Percentiles rank a stretch among this genome's conserved stretches.
These are phyloP conservation scores for Mucor velutinosus DNA, from an alignment of 371 early-diverging fungal species.

Conservation along the genomic window DNA sequence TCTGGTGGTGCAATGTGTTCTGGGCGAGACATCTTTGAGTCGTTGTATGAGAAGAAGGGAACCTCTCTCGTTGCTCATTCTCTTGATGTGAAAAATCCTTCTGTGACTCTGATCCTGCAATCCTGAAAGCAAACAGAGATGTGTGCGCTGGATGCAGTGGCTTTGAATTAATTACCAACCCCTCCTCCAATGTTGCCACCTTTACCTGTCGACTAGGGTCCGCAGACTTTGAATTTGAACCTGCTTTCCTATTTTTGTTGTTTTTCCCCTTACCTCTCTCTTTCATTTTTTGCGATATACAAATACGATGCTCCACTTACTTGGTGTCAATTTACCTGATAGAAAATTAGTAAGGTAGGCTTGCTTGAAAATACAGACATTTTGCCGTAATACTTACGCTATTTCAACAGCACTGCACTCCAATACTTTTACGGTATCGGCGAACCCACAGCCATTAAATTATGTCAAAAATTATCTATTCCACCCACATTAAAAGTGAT, in stretches of 20 bases:
- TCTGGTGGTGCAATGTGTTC: slow-evolving; percentile 97
- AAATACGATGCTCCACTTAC: slow-evolving; percentile 77
- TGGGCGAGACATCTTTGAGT: slow-evolving; percentile 81
- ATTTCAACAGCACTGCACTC: slow-evolving; percentile 50
- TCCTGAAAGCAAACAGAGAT: background rate
- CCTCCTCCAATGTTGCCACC: background rate
- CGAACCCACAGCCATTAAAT: slow-evolving; percentile 66
- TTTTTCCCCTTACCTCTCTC: background rate
- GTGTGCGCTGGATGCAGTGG: slow-evolving; percentile 5
- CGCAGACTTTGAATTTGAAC: background rate
- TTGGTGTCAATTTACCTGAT: slow-evolving; percentile 94
- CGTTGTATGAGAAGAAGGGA: background rate
- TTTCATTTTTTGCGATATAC: background rate
- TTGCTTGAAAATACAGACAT: background rate
- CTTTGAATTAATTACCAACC: slow-evolving; percentile 17
- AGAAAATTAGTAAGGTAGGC: slow-evolving; percentile 74
- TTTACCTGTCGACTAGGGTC: slow-evolving; percentile 7
- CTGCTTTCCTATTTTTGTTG: background rate
- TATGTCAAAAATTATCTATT: slow-evolving; percentile 82
- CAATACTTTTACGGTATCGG: slow-evolving; percentile 95
- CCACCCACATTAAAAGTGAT: slow-evolving; percentile 76
- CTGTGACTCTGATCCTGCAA: slow-evolving; percentile 28
- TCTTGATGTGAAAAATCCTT: slow-evolving; percentile 3
- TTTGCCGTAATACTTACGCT: background rate
- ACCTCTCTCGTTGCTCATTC: background rate